Percentiles rank a stretch among this genome's conserved stretches.
These are phyloP conservation scores for Moricandia arvensis DNA, from an alignment of 345 rosid genomes.

Conservation along the genomic window DNA sequence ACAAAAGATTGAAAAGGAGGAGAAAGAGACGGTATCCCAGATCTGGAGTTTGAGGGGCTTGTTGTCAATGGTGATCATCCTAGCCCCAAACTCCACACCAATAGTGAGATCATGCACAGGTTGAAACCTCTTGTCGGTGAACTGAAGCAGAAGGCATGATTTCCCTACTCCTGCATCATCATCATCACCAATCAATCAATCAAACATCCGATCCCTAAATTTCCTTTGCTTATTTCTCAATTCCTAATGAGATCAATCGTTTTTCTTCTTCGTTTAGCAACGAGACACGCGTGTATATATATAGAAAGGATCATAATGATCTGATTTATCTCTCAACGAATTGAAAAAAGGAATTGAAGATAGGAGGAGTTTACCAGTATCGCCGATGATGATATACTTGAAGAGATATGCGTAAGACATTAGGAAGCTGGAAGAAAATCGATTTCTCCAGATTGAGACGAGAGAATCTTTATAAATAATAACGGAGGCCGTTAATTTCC, in stretches of 20 bases:
- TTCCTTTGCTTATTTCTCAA: not conserved
- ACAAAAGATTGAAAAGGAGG: not conserved
- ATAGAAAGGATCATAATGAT: no score
- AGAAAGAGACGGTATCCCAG: constrained; percentile 82
- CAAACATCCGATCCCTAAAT: not conserved
- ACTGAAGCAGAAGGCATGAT: constrained; percentile 95
- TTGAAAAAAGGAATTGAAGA: not conserved
- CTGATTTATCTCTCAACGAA: not conserved
- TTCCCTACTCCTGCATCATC: constrained; percentile 78
- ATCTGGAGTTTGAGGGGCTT: constrained; percentile 97
- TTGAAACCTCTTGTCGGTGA: constrained; percentile 97
- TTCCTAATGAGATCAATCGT: not conserved
- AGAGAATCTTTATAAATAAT: constrained; percentile 19
- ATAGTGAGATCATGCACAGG: constrained; percentile 96
- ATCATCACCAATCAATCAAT: not conserved
- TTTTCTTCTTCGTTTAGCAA: not conserved
- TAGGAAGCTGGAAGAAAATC: not conserved
- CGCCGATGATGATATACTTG: constrained; percentile 99
- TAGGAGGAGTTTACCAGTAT: constrained; percentile 54
- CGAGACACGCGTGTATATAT: no score
- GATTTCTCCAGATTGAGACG: not conserved
- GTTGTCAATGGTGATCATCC: constrained; percentile 96
- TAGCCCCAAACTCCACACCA: constrained; percentile 94
- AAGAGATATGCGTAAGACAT: constrained; percentile 90
- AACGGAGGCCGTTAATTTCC: constrained; percentile 29